phyloP scores from a whole-genome alignment of 2,329 filamentous ascomycete species.

The Rutstroemia sp. region DNA sequence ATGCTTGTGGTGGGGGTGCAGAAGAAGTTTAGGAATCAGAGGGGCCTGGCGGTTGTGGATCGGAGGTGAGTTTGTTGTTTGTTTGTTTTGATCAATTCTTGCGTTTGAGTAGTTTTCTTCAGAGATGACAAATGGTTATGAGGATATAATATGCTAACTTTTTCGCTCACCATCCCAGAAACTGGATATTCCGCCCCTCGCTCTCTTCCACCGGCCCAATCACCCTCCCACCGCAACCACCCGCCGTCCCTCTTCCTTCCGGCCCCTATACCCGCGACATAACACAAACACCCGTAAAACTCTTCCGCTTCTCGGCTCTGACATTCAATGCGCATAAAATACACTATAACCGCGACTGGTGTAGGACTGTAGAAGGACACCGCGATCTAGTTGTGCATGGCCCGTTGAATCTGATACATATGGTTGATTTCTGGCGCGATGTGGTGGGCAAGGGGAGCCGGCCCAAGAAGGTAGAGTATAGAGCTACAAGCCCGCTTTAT shows the following conservation, averaged over 20 bases:
- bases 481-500: slow-evolving; percentile 43
- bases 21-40: slow-evolving; percentile 47
- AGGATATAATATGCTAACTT: neutral
- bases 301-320: slow-evolving; percentile 78
- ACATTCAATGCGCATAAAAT: slow-evolving; percentile 85
- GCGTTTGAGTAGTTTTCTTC: neutral
- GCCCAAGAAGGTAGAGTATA: slow-evolving; percentile 38
- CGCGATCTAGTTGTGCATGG: slow-evolving; percentile 70
- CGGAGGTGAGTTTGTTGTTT: slow-evolving; percentile 33
- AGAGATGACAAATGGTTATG: no score
- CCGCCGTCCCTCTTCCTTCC: slow-evolving; percentile 10
- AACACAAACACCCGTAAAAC: slow-evolving; percentile 23
- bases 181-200: slow-evolving; percentile 28
- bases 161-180: slow-evolving; percentile 11
- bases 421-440: slow-evolving; percentile 62
- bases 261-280: slow-evolving; percentile 27
- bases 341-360: slow-evolving; percentile 61
- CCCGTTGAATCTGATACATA: slow-evolving; percentile 65
- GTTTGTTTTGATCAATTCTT: neutral
- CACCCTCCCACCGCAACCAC: slow-evolving; percentile 18
- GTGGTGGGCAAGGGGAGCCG: slow-evolving; percentile 3
- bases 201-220: slow-evolving; percentile 14
- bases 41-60: slow-evolving; percentile 47
- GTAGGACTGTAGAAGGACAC: slow-evolving; percentile 45
- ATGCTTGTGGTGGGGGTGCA: slow-evolving; percentile 60